These are phyloP conservation scores for Neurospora discreta DNA, from an alignment of 495 filamentous ascomycete genomes.

Conservation along the genomic window DNA sequence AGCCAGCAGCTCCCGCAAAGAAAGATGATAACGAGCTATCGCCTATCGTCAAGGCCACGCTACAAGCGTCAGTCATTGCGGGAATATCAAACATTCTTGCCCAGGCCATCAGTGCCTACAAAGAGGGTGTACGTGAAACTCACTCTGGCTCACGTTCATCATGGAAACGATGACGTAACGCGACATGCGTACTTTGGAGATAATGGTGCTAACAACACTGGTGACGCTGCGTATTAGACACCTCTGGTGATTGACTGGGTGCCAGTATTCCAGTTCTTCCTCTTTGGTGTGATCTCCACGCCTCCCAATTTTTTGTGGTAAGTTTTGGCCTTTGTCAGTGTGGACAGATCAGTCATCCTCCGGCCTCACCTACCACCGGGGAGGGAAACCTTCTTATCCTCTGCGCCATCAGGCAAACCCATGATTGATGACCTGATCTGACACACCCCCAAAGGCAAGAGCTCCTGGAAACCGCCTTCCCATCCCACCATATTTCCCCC, in stretches of 20 bases:
- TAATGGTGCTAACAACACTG: slow-evolving; percentile 21
- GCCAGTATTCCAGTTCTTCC: slow-evolving; percentile 64
- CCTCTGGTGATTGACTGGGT: slow-evolving; percentile 45
- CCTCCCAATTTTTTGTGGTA: slow-evolving; percentile 90
- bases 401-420: neutral
- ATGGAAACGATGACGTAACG: slow-evolving; percentile 1
- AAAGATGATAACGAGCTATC: slow-evolving; percentile 18
- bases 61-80: slow-evolving; percentile 61
- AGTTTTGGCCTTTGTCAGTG: slow-evolving; percentile 6
- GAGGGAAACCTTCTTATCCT: neutral
- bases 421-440: neutral
- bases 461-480: slow-evolving; percentile 40
- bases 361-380: too few species aligned
- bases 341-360: neutral
- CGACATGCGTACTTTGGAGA: neutral
- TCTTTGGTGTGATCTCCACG: slow-evolving; percentile 63
- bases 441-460: slow-evolving; percentile 29
- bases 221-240: slow-evolving; percentile 24
- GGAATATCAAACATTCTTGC: slow-evolving; percentile 73
- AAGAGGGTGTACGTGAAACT: slow-evolving; percentile 40
- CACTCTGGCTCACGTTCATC: neutral
- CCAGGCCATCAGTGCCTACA: slow-evolving; percentile 62
- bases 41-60: slow-evolving; percentile 51
- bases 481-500: slow-evolving; percentile 28
- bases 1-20: neutral